Conservation (phyloP, 192 early-diverging fungal species). For the Mortierella alpina region DNA sequence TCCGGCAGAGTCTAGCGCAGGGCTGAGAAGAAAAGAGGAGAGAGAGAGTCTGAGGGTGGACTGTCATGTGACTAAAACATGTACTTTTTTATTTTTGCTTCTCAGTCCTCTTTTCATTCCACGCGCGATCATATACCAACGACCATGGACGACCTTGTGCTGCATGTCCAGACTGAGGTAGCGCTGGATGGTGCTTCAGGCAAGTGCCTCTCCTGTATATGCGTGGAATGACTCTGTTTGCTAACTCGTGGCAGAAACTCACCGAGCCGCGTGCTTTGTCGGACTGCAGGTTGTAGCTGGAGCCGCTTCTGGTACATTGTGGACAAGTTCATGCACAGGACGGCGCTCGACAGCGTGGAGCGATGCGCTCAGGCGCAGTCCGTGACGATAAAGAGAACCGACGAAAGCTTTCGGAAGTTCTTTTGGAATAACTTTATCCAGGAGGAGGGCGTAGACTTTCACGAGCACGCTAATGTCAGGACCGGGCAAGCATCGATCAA, state of each 20-base stretch:
- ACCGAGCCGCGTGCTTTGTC: neutral
- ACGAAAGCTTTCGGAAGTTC: conserved; percentile 39
- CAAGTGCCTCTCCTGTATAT: conserved; percentile 7
- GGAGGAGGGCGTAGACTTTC: conserved; percentile 29
- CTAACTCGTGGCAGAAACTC: neutral
- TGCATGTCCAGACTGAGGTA: conserved; percentile 63
- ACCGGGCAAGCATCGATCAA: no score
- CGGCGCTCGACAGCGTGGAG: neutral
- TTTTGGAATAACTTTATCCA: conserved; percentile 49
- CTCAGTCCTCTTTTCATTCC: neutral
- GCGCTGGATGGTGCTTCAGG: conserved; percentile 67
- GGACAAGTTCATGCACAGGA: conserved; percentile 20
- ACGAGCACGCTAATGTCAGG: neutral
- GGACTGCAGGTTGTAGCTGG: conserved; percentile 36
- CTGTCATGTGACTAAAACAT: no score
- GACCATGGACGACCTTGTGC: conserved; percentile 64
- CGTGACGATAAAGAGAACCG: neutral
- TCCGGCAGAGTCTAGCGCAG: neutral
- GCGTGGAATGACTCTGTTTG: neutral
- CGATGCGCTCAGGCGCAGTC: neutral
- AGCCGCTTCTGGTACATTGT: conserved; percentile 50
- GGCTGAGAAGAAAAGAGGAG: neutral
- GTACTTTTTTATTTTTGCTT: neutral
- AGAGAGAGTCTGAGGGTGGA: no score
- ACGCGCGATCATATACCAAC: neutral